Base-by-base conservation (phyloP, 768 basidiomycete species). In the Suillus placidus region DNA sequence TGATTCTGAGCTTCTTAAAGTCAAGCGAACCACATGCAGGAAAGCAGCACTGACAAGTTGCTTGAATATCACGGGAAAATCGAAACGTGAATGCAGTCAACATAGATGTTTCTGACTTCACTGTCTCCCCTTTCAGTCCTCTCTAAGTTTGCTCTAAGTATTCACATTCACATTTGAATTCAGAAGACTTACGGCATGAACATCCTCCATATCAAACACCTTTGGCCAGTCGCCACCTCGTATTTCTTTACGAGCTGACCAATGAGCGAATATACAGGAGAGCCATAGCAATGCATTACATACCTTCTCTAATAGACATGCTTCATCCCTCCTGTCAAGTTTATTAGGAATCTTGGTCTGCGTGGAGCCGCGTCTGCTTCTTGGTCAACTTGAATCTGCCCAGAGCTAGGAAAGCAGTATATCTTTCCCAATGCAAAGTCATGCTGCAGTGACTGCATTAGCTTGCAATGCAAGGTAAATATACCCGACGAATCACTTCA, bases 51-150 rank as follows among this genome's bases (percentile, higher is more conserved):
- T 69, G 54, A 91, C 93, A 10, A 92, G 87, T 80, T 99, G 96
- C 68, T 90, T 93, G 76, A n/a, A n/a, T n/a, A n/a, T n/a, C n/a
- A n/a, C n/a, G n/a, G n/a, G 97, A 73, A 98, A 97, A 74, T 99
- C 96, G 74, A 98, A 99, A 42, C 94, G 87, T 1, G 95, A 97
- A 30, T 98, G 76, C n/a, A n/a, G 79, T 99, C 97, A 49, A 26
- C 26, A 26, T 26, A 26, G 26, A 26, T 26, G 26, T 26, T 26
- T 26, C 26, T 26, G 26, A 26, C 26, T 26, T 26, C 26, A 1
- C 26, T 26, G 26, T 26, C 26, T 26, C 26, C 26, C 26, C 26
- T 26, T 26, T 26, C 26, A 26, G 26, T 26, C 26, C 26, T 26
- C 26, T 26, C 2, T 26, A 26, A 26, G 26, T 26, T 1, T 26